Base-by-base conservation (phyloP, 2,329 filamentous ascomycete genomes). In the Fusarium sarcochroum region DNA sequence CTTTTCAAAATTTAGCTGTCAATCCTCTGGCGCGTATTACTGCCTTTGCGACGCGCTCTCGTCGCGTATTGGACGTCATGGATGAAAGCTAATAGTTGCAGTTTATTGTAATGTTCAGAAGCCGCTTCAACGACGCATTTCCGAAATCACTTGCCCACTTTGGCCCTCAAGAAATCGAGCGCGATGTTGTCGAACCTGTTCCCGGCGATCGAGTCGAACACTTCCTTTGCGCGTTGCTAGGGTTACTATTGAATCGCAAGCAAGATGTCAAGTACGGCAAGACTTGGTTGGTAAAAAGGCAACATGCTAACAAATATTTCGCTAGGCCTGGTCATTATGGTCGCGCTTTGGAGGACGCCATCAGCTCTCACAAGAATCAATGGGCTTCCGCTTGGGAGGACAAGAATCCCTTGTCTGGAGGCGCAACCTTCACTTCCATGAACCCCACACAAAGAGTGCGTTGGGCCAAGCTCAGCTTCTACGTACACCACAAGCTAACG, bases 21-120 rank as follows among this genome's bases (percentile, higher is more conserved):
- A 67, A 61, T 53, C 21, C 35, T 53, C 38, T 68, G 73, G 79
- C 80, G 81, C 82, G 81, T 82, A 73, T 58, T 75, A 74, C 73
- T 65, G 68, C 70, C 52, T 60, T 63, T 63, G 75, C 75, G 80
- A 88, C 87, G 86, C 85, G 86, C 83, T 75, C 47, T 77, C 74
- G 78, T 85, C 84, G 85, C 86, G 86, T 85, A 45, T 69, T 68
- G 71, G 70, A 77, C 70, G 73, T 73, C 70, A 75, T 74, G 63
- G 64, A 60, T 37, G 61, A 56, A 69, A 68, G 73, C 79, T 81
- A 76, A 80, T 74, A 76, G 75, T 72, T 73, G 71, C 75, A 98
- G 93, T 98, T 99, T 82, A 93, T 99, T 80, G 93, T 98, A 72
- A 98, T 97, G 93, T 99, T 98, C 82, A 90, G 95, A 79, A 92